Base-by-base conservation (phyloP, 495 filamentous ascomycete genomes). In the Penicillium coffeae region DNA sequence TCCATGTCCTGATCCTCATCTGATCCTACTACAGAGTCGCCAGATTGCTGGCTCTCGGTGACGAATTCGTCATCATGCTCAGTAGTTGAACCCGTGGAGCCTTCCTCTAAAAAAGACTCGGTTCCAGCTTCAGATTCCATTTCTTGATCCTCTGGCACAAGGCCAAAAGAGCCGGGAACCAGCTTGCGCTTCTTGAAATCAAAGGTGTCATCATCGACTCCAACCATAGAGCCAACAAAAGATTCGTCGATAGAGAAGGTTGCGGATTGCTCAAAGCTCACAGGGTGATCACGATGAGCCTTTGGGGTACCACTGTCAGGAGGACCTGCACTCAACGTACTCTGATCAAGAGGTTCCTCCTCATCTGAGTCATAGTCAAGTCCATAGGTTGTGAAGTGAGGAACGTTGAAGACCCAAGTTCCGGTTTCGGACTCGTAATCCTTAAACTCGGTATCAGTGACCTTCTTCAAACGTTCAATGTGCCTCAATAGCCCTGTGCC, bases 381-480 rank as follows among this genome's bases (percentile, higher is more conserved):
- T n/a, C 85, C 90, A 64, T 98, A 98, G 8, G 90, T 95, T 13
- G 90, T 96, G 67, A 90, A 98, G 67, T 98, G 93, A 50, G 89
- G 82, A 33, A 98, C 93, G 15, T 74, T 83, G 72, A 98, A 98
- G 6, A 80, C 78, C 93, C 93, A 98, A 19, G 86, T 80, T 43
- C 93, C 93, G 22, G 81, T 88, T 15, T 86, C 78, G 33, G 62
- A 71, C 34, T 92, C 78, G 65, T 96, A 98, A 50, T 76, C 72
- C 39, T 89, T 71, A 52, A 95, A 96, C 27, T 82, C 80, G 6
- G 93, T 95, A 59, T 88, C 86, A 21, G 68, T 67, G 25, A 95
- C 86, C 44, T 78, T 80, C 71, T 78, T 85, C 13, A 98, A 78
- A 36, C 86, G 84, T 38, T 88, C 83, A 54, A 96, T 72, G 67